Conservation (phyloP, 129 eudicot species). For the Saussurea involucrata region DNA sequence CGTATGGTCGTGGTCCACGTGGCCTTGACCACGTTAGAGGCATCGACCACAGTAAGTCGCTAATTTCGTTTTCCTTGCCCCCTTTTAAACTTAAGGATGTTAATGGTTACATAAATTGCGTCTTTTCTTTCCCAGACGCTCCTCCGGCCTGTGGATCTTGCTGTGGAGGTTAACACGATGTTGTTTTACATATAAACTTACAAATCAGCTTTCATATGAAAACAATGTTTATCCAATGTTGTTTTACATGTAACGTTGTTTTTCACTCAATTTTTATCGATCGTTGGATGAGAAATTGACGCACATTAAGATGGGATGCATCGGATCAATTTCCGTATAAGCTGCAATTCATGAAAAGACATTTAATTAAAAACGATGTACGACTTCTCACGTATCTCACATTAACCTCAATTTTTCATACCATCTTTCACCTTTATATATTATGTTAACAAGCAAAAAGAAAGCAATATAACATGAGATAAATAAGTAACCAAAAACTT, state of each 20-base stretch:
- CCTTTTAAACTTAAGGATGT: background rate
- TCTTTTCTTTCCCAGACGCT: constrained; percentile 40
- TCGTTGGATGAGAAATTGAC: too few relatives aligned
- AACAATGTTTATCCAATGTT: too few relatives aligned
- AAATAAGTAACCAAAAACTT: background rate
- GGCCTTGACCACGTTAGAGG: constrained; percentile 77
- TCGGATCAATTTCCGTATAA: too few relatives aligned
- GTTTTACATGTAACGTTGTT: too few relatives aligned
- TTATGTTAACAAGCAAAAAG: background rate
- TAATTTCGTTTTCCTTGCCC: background rate
- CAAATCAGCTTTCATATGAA: too few relatives aligned
- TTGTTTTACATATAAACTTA: too few relatives aligned
- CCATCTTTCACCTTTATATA: background rate
- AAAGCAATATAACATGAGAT: background rate
- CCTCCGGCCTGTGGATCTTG: constrained; percentile 97
- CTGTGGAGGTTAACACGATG: constrained; percentile 51
- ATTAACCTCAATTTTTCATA: background rate
- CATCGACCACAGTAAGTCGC: constrained; percentile 75
- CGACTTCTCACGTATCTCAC: too few relatives aligned
- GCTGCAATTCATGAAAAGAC: too few relatives aligned
- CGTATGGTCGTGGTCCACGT: constrained; percentile 89
- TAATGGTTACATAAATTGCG: background rate
- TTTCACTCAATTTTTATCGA: too few relatives aligned
- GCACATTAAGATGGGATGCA: too few relatives aligned
- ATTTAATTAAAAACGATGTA: too few relatives aligned